A percentile compares a stretch with the other conserved stretches of the same genome.
phyloP scores from a whole-genome alignment of 2,329 filamentous ascomycete genomes.

The Scedosporium dehoogii region DNA sequence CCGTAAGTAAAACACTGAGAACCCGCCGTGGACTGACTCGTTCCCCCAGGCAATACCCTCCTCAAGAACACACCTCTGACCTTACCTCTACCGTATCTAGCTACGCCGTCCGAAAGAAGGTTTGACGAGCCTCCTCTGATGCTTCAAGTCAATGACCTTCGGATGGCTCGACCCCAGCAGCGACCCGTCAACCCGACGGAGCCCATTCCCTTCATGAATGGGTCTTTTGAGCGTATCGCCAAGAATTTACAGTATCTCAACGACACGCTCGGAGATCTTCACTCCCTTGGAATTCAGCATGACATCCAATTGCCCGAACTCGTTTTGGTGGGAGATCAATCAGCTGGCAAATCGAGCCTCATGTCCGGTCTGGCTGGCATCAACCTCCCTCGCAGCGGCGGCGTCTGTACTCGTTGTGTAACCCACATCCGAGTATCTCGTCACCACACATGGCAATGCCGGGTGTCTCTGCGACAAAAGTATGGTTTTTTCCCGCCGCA shows the following conservation, averaged over 20 bases:
- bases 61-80: no score
- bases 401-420: slow-evolving; percentile 72
- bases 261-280: slow-evolving; percentile 56
- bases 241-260: slow-evolving; percentile 56
- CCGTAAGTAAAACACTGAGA: slow-evolving; percentile 3
- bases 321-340: slow-evolving; percentile 77
- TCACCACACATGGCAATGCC: slow-evolving; percentile 54
- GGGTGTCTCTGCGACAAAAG: slow-evolving; percentile 54
- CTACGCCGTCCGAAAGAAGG: slow-evolving; percentile 4
- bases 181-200: slow-evolving; percentile 21
- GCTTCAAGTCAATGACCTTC: slow-evolving; percentile 9
- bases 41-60: background rate
- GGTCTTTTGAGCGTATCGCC: slow-evolving; percentile 44
- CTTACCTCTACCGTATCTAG: background rate
- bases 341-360: slow-evolving; percentile 66
- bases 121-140: slow-evolving; percentile 3
- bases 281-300: slow-evolving; percentile 62
- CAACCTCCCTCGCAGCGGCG: slow-evolving; percentile 58
- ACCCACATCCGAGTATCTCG: slow-evolving; percentile 65
- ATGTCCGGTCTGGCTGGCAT: slow-evolving; percentile 60
- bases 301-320: slow-evolving; percentile 66
- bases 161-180: slow-evolving; percentile 12
- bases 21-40: background rate
- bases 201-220: slow-evolving; percentile 26
- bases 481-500: slow-evolving; percentile 44